Conservation (phyloP, 768 basidiomycete genomes). For the Solioccasus polychromus region DNA sequence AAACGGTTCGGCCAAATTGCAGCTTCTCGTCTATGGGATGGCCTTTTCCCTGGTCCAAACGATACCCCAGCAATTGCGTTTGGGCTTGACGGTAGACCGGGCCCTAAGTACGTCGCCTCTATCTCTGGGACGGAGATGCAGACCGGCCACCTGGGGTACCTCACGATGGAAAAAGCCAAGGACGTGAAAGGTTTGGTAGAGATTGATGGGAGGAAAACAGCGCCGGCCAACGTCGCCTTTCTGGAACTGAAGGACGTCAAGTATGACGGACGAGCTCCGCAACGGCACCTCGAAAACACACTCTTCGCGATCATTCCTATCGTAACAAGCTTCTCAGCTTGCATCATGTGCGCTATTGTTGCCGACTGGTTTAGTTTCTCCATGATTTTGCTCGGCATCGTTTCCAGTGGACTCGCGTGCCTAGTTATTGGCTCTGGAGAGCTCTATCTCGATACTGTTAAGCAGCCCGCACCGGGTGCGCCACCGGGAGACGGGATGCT, state of each 20-base stretch:
- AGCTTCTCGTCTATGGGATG: constrained; percentile 28
- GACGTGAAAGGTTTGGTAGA: not conserved
- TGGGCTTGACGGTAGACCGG: constrained; percentile 26
- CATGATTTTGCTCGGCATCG: constrained; percentile 33
- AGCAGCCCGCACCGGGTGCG: constrained; percentile 19
- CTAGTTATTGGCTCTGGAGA: constrained; percentile 30
- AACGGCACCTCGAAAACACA: not conserved
- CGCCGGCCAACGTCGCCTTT: constrained; percentile 19
- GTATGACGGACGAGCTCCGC: constrained; percentile 12
- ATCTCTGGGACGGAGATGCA: constrained; percentile 30
- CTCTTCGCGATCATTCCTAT: constrained; percentile 27
- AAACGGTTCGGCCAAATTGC: constrained; percentile 32
- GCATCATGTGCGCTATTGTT: constrained; percentile 23
- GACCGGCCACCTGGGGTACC: constrained; percentile 31
- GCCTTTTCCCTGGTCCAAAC: constrained; percentile 31
- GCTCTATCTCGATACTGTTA: constrained; percentile 16
- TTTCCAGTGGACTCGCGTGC: constrained; percentile 31
- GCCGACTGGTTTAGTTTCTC: constrained; percentile 32
- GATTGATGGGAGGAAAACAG: constrained; percentile 14
- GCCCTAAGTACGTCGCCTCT: constrained; percentile 25
- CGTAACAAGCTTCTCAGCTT: constrained; percentile 18
- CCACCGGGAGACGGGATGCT: constrained; percentile 34
- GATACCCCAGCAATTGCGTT: constrained; percentile 25
- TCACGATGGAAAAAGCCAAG: constrained; percentile 20
- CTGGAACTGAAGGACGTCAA: constrained; percentile 22